These are phyloP conservation scores for Hypoxylon sp. DNA, from an alignment of 2,329 filamentous ascomycete species.

Conservation along the genomic window DNA sequence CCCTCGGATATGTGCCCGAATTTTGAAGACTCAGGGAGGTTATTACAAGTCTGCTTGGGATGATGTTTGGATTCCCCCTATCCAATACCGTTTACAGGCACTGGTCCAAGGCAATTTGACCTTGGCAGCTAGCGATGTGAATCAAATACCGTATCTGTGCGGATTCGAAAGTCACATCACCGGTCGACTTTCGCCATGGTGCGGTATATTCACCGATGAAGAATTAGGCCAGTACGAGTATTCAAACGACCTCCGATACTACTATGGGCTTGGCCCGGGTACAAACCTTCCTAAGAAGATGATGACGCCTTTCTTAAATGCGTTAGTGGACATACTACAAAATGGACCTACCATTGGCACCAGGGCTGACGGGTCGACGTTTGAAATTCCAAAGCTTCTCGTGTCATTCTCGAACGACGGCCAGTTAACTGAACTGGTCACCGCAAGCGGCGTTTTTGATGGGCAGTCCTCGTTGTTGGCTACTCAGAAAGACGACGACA, in stretches of 20 bases:
- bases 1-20: slow-evolving; percentile 74
- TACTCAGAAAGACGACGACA: slow-evolving; percentile 61
- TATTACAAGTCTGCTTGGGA: slow-evolving; percentile 64
- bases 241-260: slow-evolving; percentile 77
- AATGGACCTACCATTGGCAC: slow-evolving; percentile 67
- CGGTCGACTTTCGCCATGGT: slow-evolving; percentile 73
- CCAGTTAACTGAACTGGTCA: slow-evolving; percentile 73
- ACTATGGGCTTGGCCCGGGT: slow-evolving; percentile 74
- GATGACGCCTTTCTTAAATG: slow-evolving; percentile 73
- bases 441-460: slow-evolving; percentile 74
- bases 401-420: slow-evolving; percentile 76
- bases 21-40: slow-evolving; percentile 68
- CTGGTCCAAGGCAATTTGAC: slow-evolving; percentile 69
- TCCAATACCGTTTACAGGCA: slow-evolving; percentile 67
- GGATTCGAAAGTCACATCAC: slow-evolving; percentile 79
- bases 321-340: slow-evolving; percentile 66
- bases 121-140: slow-evolving; percentile 67
- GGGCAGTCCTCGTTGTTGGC: slow-evolving; percentile 64
- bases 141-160: slow-evolving; percentile 76
- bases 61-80: slow-evolving; percentile 66
- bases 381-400: slow-evolving; percentile 69
- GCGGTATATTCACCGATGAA: slow-evolving; percentile 71
- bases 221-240: slow-evolving; percentile 77
- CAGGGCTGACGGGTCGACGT: slow-evolving; percentile 61
- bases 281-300: slow-evolving; percentile 67